phyloP scores from a whole-genome alignment of 768 basidiomycete species.

The Suillus occidentalis region DNA sequence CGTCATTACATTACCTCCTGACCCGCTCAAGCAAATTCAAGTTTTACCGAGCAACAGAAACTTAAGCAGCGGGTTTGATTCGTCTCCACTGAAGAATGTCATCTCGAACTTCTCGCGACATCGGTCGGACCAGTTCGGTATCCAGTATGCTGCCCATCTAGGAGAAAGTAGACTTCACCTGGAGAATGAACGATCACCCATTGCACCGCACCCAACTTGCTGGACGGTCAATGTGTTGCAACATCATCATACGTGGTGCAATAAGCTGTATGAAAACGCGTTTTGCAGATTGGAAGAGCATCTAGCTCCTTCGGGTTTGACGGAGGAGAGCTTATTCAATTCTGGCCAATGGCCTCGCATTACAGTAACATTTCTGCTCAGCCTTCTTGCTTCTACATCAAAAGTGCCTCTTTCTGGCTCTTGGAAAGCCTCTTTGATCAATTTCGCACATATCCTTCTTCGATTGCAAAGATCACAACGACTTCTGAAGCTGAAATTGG shows the following conservation, averaged over 20 bases:
- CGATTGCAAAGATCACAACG: conserved; percentile 37
- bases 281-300: conserved; percentile 1
- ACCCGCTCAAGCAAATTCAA: not conserved
- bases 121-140: conserved; percentile 5
- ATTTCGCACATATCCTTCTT: conserved; percentile 29
- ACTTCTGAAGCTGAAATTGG: conserved; percentile 21
- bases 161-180: conserved; percentile 13
- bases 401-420: conserved; percentile 7
- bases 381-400: conserved; percentile 26
- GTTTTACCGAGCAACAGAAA: not conserved
- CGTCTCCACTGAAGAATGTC: not conserved
- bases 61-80: not conserved
- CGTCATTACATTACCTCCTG: not conserved
- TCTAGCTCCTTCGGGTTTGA: conserved; percentile 14
- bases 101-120: not conserved
- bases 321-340: conserved; percentile 13
- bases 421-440: conserved; percentile 32
- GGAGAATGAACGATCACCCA: conserved; percentile 5
- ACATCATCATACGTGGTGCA: conserved; percentile 5
- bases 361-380: conserved; percentile 29
- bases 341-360: conserved; percentile 37
- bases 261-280: not conserved
- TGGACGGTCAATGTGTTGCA: not conserved
- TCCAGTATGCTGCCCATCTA: conserved; percentile 13
- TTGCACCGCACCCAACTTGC: not conserved